These are phyloP conservation scores for Podosphaera fusca DNA, from an alignment of 2,329 filamentous ascomycete species.

Conservation along the genomic window DNA sequence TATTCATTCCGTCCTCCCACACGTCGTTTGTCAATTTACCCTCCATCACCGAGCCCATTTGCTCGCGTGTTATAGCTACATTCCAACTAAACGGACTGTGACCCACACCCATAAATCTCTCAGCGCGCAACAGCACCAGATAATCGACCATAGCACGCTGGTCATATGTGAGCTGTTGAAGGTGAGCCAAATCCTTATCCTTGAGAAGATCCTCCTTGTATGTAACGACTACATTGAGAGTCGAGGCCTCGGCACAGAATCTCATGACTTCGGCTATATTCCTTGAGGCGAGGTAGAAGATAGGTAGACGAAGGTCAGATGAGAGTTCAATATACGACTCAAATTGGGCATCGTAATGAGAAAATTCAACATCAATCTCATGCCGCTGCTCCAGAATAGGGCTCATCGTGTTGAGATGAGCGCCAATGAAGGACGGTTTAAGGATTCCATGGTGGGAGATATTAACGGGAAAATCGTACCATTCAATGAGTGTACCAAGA, in stretches of 20 bases:
- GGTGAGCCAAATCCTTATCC: conserved; percentile 13
- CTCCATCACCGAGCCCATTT: conserved; percentile 2
- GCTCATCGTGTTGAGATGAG: conserved; percentile 18
- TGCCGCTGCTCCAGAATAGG: conserved; percentile 17
- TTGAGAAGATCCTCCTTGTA: conserved; percentile 22
- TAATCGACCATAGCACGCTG: conserved; percentile 27
- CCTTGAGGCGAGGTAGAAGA: conserved; percentile 23
- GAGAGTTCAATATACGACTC: conserved; percentile 18
- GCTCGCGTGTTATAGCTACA: conserved; percentile 18
- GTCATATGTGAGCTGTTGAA: conserved; percentile 21
- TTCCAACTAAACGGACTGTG: conserved; percentile 25
- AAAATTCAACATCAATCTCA: conserved; percentile 9
- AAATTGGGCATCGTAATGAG: conserved; percentile 17
- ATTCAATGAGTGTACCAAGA: conserved; percentile 14
- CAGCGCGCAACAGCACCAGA: conserved; percentile 22
- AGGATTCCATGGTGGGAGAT: conserved; percentile 15
- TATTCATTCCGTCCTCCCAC: conserved; percentile 8
- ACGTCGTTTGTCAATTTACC: conserved; percentile 4
- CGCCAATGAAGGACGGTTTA: conserved; percentile 17
- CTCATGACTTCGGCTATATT: conserved; percentile 17
- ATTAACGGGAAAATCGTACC: conserved; percentile 7
- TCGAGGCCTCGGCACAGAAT: conserved; percentile 18
- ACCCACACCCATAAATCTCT: conserved; percentile 21
- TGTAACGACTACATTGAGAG: conserved; percentile 18
- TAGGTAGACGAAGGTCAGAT: conserved; percentile 8